A percentile compares a stretch with the other conserved stretches of the same genome.
Evolutionary conservation across 352 stramenopile species (phyloP).

Genomic region (Phytophthora uliginosa): DNA sequence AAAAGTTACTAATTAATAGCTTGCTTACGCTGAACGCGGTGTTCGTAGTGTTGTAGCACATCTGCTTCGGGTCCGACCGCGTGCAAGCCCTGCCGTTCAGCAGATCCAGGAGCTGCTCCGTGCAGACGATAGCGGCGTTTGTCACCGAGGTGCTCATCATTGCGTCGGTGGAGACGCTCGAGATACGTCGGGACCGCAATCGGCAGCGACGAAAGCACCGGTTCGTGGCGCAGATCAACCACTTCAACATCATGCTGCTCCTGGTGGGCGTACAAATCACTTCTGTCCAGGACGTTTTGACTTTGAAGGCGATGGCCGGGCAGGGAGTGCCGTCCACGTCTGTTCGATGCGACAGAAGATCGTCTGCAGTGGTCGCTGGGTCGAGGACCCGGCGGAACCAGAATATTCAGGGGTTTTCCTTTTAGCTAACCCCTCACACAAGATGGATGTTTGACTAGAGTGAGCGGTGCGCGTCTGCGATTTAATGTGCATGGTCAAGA

Average conservation of each 20-base stretch:
- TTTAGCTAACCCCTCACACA: no score
- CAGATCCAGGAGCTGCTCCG: slow-evolving; percentile 54
- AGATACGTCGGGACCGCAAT: slow-evolving; percentile 52
- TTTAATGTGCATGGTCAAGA: no score
- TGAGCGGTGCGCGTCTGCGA: no score
- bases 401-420: no score
- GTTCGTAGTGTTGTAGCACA: slow-evolving; percentile 56
- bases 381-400: no score
- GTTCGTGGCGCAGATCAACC: slow-evolving; percentile 81
- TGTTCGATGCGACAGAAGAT: no score
- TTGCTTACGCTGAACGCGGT: slow-evolving; percentile 59
- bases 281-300: no score
- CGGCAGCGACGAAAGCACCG: slow-evolving; percentile 48
- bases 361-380: no score
- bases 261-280: slow-evolving; percentile 79
- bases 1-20: no score
- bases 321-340: no score
- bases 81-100: slow-evolving; percentile 46
- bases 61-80: slow-evolving; percentile 35
- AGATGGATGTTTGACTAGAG: no score
- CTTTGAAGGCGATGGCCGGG: no score
- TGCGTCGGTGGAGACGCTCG: slow-evolving; percentile 77
- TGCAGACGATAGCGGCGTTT: slow-evolving; percentile 71
- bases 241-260: slow-evolving; percentile 90
- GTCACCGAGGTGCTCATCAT: slow-evolving; percentile 83